Conservation (phyloP, 2,329 filamentous ascomycete genomes). For the Fusarium sp. region DNA sequence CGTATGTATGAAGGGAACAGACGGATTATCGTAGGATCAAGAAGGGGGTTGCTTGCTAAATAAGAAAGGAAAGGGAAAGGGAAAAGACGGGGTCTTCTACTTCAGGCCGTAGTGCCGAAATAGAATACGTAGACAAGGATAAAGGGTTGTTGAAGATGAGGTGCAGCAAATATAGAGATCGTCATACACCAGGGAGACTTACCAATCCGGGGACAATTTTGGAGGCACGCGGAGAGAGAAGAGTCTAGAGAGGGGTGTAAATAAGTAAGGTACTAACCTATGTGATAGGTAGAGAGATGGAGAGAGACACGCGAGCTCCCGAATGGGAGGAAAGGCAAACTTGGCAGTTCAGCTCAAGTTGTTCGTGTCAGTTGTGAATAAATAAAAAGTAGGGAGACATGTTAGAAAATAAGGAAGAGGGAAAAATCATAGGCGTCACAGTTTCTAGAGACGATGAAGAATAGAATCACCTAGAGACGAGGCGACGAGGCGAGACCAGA, state of each 20-base stretch:
- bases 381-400: not conserved
- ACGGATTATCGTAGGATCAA: not conserved
- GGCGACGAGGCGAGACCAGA: not conserved
- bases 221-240: slow-evolving; percentile 20
- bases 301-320: slow-evolving; percentile 25
- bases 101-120: slow-evolving; percentile 6
- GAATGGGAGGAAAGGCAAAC: not conserved
- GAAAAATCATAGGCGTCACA: slow-evolving; percentile 36
- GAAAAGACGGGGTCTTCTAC: slow-evolving; percentile 12
- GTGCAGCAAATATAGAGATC: slow-evolving; percentile 38
- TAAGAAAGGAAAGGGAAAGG: slow-evolving; percentile 10
- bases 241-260: not conserved
- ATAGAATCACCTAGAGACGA: not conserved
- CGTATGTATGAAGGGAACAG: not conserved
- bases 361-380: not conserved
- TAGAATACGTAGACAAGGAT: not conserved
- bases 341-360: not conserved
- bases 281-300: not conserved
- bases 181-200: slow-evolving; percentile 44
- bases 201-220: slow-evolving; percentile 41
- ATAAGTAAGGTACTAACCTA: not conserved
- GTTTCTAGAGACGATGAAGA: slow-evolving; percentile 7
- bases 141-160: slow-evolving; percentile 23
- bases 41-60: slow-evolving; percentile 8
- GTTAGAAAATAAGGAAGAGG: not conserved